Percentiles rank a stretch among this genome's conserved stretches.
These are phyloP conservation scores for Filosporella fistucella DNA, from an alignment of 495 filamentous ascomycete genomes.

Conservation along the genomic window DNA sequence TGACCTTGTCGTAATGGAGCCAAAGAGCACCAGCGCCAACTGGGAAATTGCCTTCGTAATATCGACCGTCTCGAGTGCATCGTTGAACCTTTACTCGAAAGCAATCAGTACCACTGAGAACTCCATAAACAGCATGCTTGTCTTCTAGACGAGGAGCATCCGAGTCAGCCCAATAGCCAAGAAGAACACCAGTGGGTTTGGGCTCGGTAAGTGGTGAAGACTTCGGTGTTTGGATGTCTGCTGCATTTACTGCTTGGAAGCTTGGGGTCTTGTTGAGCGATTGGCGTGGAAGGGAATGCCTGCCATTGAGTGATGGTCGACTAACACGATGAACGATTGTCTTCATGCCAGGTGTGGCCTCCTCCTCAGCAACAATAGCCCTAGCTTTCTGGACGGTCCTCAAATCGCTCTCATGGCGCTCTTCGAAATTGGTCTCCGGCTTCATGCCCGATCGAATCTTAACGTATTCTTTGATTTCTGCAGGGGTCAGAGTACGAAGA, in stretches of 20 bases:
- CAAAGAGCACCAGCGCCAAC: constrained; percentile 45
- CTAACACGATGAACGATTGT: constrained; percentile 21
- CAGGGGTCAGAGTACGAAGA: constrained; percentile 39
- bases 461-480: constrained; percentile 50
- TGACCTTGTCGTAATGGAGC: constrained; percentile 50
- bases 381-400: constrained; percentile 36
- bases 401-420: constrained; percentile 26
- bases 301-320: constrained; percentile 28
- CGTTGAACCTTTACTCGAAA: constrained; percentile 47
- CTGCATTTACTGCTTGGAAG: constrained; percentile 19
- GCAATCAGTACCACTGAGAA: constrained; percentile 47
- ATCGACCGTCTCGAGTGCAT: constrained; percentile 43
- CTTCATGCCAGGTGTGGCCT: constrained; percentile 11
- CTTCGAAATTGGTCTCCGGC: constrained; percentile 26
- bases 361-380: constrained; percentile 23
- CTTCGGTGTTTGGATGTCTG: constrained; percentile 17
- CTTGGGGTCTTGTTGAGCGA: constrained; percentile 12
- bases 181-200: constrained; percentile 40
- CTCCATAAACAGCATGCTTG: constrained; percentile 47
- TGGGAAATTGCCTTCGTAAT: constrained; percentile 44
- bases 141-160: constrained; percentile 29
- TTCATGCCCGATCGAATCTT: constrained; percentile 37
- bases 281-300: constrained; percentile 28
- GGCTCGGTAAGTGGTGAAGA: constrained; percentile 26
- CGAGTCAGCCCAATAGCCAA: constrained; percentile 46